These are phyloP conservation scores for Solanum infundibuliforme DNA, from an alignment of 257 asterid species.

Conservation along the genomic window DNA sequence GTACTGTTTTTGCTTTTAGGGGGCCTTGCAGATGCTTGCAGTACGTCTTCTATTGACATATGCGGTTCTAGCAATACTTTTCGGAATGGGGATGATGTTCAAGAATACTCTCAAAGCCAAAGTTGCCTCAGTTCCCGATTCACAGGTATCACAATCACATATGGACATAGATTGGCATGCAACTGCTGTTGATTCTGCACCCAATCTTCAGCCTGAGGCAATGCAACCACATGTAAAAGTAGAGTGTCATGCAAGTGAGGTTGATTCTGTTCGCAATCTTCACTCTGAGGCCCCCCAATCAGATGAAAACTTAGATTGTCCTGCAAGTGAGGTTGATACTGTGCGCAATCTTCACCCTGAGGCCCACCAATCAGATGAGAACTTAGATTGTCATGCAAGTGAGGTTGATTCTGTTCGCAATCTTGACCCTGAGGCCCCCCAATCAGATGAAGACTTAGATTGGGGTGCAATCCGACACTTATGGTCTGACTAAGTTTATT, in stretches of 20 bases:
- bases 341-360: not conserved
- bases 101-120: not conserved
- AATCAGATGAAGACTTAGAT: conserved; percentile 2
- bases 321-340: not conserved
- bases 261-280: not conserved
- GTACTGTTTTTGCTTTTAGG: not conserved
- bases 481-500: conserved; percentile 25
- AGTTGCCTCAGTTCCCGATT: not conserved
- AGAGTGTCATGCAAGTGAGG: not conserved
- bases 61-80: not conserved
- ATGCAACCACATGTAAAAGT: not conserved
- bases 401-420: not conserved
- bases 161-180: not conserved
- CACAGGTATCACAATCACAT: not conserved
- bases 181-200: not conserved
- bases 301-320: not conserved
- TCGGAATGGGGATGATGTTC: not conserved
- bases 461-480: conserved; percentile 49
- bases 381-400: not conserved
- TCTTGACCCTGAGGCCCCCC: not conserved
- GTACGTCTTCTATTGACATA: not conserved
- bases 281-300: not conserved
- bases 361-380: not conserved
- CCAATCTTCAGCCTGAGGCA: not conserved
- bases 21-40: not conserved